These are phyloP conservation scores for Talaromyces liani DNA, from an alignment of 495 filamentous ascomycete genomes.

Conservation along the genomic window DNA sequence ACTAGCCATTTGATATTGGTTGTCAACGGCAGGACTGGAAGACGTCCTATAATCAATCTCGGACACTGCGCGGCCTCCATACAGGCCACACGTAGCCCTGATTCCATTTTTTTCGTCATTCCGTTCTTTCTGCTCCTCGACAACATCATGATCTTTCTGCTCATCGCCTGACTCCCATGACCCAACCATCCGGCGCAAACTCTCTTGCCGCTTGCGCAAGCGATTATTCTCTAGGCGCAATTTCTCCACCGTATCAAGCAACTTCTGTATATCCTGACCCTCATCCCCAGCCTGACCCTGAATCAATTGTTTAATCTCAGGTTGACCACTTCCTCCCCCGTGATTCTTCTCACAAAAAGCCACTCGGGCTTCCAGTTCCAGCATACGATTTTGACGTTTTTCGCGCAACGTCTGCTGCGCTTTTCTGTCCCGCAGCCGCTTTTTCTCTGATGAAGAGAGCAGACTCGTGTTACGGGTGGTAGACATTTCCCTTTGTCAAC, in stretches of 20 bases:
- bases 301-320: background rate
- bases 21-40: background rate
- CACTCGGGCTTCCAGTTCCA: slow-evolving; percentile 17
- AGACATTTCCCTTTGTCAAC: background rate
- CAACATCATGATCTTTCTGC: background rate
- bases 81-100: background rate
- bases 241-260: slow-evolving; percentile 14
- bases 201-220: slow-evolving; percentile 13
- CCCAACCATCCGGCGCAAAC: slow-evolving; percentile 13
- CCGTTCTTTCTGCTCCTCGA: background rate
- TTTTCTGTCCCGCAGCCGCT: slow-evolving; percentile 21
- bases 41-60: background rate
- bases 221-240: slow-evolving; percentile 19
- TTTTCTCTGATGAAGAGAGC: slow-evolving; percentile 13
- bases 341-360: slow-evolving; percentile 20
- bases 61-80: background rate
- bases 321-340: background rate
- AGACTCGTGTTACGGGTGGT: slow-evolving; percentile 1
- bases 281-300: background rate
- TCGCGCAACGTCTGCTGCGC: slow-evolving; percentile 23
- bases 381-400: slow-evolving; percentile 16
- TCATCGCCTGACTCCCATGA: slow-evolving; percentile 16
- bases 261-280: slow-evolving; percentile 5
- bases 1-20: background rate
- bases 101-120: background rate